Evolutionary conservation across 1,284 basidiomycete species (phyloP), one percentile per base, ranked within the genome.

Genomic region (Entoloma clypeatum): DNA sequence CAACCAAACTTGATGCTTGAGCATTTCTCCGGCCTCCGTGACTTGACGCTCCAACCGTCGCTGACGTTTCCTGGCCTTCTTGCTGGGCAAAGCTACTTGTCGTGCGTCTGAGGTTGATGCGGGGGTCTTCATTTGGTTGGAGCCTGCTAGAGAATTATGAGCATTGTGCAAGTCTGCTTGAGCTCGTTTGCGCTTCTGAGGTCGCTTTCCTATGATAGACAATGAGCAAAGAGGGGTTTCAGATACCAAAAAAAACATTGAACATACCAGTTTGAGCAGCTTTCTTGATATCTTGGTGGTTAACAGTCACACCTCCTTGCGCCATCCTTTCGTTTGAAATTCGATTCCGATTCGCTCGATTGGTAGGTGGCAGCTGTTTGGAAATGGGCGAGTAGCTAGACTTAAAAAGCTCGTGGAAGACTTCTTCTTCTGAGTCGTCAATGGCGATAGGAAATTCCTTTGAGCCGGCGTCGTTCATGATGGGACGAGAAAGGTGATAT

Each of bases 361-460:
- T 37, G 38, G 40, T 46, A 13, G 36, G 36, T 31, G 10, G 19
- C 30, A 29, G 43, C 19, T 18, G 19, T 28, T n/a, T 21, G 31
- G 19, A 16, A 19, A 33, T 25, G 14, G 24, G 27, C 22, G 16
- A 28, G 21, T 30, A 21, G 31, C 19, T 35, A 17, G 38, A 30
- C 32, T 43, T 41, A 26, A 48, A 38, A 19, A 59, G 48, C 28
- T 53, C 51, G n/a, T 60, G 44, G 1, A 59, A 10, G 5, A 62
- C 60, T 33, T 68, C 66, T n/a, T 65, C 62, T 44, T 68, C 66
- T 13, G 64, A 67, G 44, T 67, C 64, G 32, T 65, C 63, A 27
- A 68, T 55, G 28, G 55, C 44, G 13, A 67, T 65, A 24, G 66
- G 66, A 14, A 60, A 68, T 13, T 36, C 46, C 31, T 45, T 45